Conservation (phyloP, 345 rosid species). For the Linum usitatissimum region DNA sequence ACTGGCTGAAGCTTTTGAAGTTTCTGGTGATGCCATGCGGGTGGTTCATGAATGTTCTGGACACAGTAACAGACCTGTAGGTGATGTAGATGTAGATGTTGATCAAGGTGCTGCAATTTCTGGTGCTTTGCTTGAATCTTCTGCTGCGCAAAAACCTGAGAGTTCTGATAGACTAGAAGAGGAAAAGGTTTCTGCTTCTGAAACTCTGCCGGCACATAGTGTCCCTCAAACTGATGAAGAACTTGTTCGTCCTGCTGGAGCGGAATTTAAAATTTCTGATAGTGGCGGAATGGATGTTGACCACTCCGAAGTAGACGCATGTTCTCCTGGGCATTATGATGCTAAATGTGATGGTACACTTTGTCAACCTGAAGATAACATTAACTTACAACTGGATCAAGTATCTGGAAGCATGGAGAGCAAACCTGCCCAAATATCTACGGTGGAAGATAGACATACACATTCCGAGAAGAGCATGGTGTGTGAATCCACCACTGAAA, state of each 20-base stretch:
- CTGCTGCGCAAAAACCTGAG: constrained; percentile 9
- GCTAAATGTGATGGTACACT: constrained; percentile 10
- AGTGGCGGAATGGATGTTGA: constrained; percentile 4
- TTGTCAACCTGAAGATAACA: constrained; percentile 1
- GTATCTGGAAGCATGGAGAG: constrained; percentile 5
- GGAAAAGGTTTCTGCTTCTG: constrained; percentile 6
- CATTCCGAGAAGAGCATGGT: neutral
- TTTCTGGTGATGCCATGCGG: constrained; percentile 9
- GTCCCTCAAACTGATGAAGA: constrained; percentile 6
- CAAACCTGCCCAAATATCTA: neutral
- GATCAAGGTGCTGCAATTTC: constrained; percentile 10
- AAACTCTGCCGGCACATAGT: constrained; percentile 6
- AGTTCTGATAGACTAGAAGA: constrained; percentile 9
- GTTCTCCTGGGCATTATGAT: constrained; percentile 10
- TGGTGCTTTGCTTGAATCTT: constrained; percentile 2
- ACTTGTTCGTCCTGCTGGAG: constrained; percentile 11
- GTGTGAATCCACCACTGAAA: constrained; percentile 4
- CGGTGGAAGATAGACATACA: neutral
- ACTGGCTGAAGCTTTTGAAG: constrained; percentile 8
- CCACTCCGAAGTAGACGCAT: constrained; percentile 5
- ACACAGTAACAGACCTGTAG: constrained; percentile 7
- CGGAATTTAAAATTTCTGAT: constrained; percentile 10
- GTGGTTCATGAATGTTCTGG: constrained; percentile 1
- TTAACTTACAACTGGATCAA: constrained; percentile 1
- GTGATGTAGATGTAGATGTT: constrained; percentile 12